Conservation (phyloP, 2,329 filamentous ascomycete genomes). For the Fusarium humuli region DNA sequence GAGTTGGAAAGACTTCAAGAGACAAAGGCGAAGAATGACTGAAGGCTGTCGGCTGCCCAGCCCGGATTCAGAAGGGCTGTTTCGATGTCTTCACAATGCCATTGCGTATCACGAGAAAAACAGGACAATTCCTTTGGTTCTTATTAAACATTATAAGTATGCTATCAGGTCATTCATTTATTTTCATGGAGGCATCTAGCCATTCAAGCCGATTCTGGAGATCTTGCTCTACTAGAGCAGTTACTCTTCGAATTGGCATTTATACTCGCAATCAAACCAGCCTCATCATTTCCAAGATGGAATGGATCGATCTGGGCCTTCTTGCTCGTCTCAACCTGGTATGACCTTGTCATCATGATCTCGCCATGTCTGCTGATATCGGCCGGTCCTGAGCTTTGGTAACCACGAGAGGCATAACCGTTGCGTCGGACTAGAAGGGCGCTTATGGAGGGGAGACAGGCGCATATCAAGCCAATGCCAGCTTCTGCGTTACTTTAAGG, state of each 20-base stretch:
- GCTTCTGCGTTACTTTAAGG: conserved; percentile 34
- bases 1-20: neutral
- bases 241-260: conserved; percentile 31
- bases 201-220: conserved; percentile 7
- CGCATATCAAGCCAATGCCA: conserved; percentile 34
- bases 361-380: conserved; percentile 36
- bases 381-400: conserved; percentile 27
- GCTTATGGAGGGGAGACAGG: conserved; percentile 36
- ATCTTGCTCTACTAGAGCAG: conserved; percentile 19
- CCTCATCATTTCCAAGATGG: conserved; percentile 41
- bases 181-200: neutral
- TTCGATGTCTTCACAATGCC: neutral
- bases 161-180: neutral
- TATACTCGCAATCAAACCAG: conserved; percentile 34
- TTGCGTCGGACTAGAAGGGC: conserved; percentile 32
- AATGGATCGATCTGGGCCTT: conserved; percentile 7
- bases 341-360: conserved; percentile 49
- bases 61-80: too few species aligned
- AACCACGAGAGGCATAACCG: conserved; percentile 42
- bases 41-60: neutral
- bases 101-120: neutral
- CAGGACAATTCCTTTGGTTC: neutral
- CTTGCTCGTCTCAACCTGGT: conserved; percentile 45
- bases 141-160: neutral
- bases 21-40: neutral